Evolutionary conservation across 2,329 filamentous ascomycete genomes (phyloP), one percentile per base, ranked within the genome.

Genomic region (Aureobasidium subglaciale): DNA sequence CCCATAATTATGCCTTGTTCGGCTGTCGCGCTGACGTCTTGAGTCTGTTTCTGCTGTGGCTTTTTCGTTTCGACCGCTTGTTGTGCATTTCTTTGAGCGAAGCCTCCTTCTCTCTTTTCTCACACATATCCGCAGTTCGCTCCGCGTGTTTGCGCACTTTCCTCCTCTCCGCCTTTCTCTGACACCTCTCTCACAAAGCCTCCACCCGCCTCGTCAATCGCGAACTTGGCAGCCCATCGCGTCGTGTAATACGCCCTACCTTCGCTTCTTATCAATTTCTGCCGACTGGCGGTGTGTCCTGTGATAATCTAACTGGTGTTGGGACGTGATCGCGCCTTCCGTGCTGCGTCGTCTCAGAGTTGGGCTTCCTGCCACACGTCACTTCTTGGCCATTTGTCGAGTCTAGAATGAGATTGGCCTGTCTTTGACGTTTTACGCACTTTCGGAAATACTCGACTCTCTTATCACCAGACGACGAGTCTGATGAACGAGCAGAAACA

Each of bases 11-110:
- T 43, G 50, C 38, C 38, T 43, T 43, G 37, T 42, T 43, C 50
- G 50, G 50, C 29, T 35, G 50, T 54, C 38, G 37, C 38, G 37
- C 50, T 54, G 50, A 54, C 50, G 49, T 53, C 37, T 54, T 42
- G 38, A 54, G 38, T 54, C 49, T 53, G 48, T 53, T n/a, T 24
- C 32, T 32, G 49, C 42, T 13, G 46, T 50, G 46, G 32, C 46
- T 37, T 50, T 27, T 50, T 50, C 46, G n/a, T 38, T 18, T 30
- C 46, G 25, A 30, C 27, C n/a, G 46, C 46, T 27, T 50, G 46
- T 18, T 37, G 34, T 27, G 32, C 24, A 38, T 50, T 30, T 34
- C 43, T 20, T 24, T 16, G 43, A 35, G 30, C 43, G 43, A 35
- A 50, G 9, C 46, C 24, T 38, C 48, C 27, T 53, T 32, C 48